These are phyloP conservation scores for Aureobasidium melanogenum DNA, from an alignment of 2,329 filamentous ascomycete genomes.

Conservation along the genomic window DNA sequence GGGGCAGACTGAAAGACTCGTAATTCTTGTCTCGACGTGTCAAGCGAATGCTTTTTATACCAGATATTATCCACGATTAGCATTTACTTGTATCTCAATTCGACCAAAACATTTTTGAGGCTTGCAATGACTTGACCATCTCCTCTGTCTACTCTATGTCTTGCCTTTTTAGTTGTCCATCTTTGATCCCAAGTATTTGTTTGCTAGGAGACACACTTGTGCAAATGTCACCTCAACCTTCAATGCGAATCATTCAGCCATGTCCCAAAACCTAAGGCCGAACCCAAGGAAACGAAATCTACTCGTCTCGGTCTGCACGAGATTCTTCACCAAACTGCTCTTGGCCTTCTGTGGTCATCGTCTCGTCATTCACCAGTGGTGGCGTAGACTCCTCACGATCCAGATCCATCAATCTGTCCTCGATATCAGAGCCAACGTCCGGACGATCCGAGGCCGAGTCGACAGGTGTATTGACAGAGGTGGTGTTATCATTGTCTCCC, in stretches of 20 bases:
- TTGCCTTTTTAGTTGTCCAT: neutral
- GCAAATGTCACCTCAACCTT: neutral
- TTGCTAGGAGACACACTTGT: neutral
- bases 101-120: neutral
- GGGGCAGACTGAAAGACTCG: conserved; percentile 11
- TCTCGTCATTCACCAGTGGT: neutral
- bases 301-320: neutral
- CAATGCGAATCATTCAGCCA: neutral
- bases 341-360: neutral
- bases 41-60: neutral
- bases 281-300: neutral
- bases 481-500: neutral
- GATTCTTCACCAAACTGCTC: neutral
- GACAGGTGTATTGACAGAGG: conserved; percentile 1
- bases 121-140: neutral
- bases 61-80: neutral
- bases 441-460: neutral
- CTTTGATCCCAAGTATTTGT: neutral
- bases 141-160: neutral
- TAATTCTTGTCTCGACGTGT: neutral
- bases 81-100: neutral
- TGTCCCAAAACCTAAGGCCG: too few species aligned
- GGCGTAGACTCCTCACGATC: neutral
- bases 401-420: neutral
- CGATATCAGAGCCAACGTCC: neutral